Conservation (phyloP, 2,329 filamentous ascomycete species). For the Fusarium fracticaudum region DNA sequence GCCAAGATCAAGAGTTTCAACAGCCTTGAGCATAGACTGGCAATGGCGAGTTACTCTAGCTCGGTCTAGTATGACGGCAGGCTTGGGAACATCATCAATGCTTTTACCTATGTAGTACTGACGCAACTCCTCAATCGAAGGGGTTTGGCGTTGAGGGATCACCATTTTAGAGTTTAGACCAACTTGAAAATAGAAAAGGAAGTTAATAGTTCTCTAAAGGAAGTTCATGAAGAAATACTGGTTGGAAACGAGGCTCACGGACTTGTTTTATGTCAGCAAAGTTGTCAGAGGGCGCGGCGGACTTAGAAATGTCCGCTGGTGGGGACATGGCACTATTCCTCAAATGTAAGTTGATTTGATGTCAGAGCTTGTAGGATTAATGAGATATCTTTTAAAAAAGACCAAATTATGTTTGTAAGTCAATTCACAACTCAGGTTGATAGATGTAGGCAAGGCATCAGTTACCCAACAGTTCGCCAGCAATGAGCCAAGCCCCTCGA, state of each 20-base stretch:
- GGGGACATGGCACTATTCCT: not conserved
- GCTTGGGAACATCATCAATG: constrained; percentile 57
- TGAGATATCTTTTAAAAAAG: no score
- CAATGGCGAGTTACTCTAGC: constrained; percentile 66
- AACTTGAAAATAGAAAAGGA: rapidly evolving
- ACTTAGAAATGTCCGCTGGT: not conserved
- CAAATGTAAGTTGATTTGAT: no score
- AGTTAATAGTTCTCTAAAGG: rapidly evolving
- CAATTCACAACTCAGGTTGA: no score
- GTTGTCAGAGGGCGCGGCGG: not conserved
- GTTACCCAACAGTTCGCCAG: no score
- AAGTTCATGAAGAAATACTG: rapidly evolving
- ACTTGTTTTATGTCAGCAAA: not conserved
- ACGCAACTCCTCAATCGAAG: constrained; percentile 19
- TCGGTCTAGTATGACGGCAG: constrained; percentile 64
- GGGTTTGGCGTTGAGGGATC: constrained; percentile 32
- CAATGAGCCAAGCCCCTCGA: no score
- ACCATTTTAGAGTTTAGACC: constrained; percentile 9
- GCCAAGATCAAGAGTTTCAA: constrained; percentile 57
- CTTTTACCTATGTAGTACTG: constrained; percentile 42
- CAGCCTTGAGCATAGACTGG: constrained; percentile 62
- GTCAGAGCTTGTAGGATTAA: no score
- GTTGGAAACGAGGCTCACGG: rapidly evolving
- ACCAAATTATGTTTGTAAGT: no score
- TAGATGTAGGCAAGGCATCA: no score